A percentile compares a stretch with the other conserved stretches of the same genome.
These are phyloP conservation scores for Leishmania turanica DNA, from an alignment of 208 protist species.

Conservation along the genomic window DNA sequence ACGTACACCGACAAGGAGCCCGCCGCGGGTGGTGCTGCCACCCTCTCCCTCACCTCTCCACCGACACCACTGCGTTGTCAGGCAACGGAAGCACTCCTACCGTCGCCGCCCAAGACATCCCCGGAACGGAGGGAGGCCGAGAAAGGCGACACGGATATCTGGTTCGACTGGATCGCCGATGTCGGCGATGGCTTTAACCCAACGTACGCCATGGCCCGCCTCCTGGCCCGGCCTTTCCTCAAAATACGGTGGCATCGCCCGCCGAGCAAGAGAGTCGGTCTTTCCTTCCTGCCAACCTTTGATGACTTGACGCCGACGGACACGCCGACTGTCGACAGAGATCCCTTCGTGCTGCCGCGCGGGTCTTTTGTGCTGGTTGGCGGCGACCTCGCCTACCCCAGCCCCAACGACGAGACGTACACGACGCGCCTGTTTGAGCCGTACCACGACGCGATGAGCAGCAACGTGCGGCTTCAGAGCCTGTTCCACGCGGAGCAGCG, in stretches of 20 bases:
- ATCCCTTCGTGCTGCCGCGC: constrained; percentile 66
- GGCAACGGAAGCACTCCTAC: neutral
- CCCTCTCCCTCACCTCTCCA: neutral
- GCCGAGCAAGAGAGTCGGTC: neutral
- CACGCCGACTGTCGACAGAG: constrained; percentile 38
- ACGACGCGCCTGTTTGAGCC: constrained; percentile 72
- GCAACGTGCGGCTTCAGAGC: constrained; percentile 45
- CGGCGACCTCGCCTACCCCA: constrained; percentile 87
- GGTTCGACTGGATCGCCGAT: constrained; percentile 90
- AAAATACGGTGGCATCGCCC: constrained; percentile 60
- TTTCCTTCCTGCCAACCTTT: neutral
- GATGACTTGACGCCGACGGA: constrained; percentile 8
- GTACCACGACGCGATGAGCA: constrained; percentile 63
- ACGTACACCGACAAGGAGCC: neutral
- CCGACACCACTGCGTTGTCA: neutral
- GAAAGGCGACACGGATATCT: constrained; percentile 45
- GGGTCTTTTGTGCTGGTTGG: constrained; percentile 81
- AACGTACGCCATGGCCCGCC: constrained; percentile 84
- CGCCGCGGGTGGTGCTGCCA: neutral
- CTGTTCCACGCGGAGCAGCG: constrained; percentile 50
- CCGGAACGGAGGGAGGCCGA: neutral
- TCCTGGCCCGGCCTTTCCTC: constrained; percentile 68
- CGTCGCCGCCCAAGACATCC: neutral
- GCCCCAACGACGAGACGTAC: constrained; percentile 75
- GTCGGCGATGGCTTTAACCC: constrained; percentile 91